Evolutionary conservation across 2,329 filamentous ascomycete species (phyloP), one percentile per base, ranked within the genome.

Genomic region (Colletotrichum lini): DNA sequence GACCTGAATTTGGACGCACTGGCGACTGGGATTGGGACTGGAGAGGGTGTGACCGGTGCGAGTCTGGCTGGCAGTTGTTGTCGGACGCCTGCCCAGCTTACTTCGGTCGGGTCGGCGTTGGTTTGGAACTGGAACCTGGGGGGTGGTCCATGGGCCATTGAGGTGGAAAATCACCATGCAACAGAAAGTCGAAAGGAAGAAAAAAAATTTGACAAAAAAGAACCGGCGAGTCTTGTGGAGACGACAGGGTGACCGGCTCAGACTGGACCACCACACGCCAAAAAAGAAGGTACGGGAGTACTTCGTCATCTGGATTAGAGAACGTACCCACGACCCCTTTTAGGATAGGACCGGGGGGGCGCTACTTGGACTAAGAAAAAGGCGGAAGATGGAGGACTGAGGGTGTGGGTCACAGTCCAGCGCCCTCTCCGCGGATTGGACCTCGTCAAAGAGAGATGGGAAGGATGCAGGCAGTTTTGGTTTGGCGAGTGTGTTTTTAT

Each of bases 321-420:
- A 50, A 70, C 67, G 62, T 70, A 60, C 42, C 15, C 15, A 4
- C 30, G 57, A 47, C 49, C 67, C 60, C 53, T 69, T 68, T 65
- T 68, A 52, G 66, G 60, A 57, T 23, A 56, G 26, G 18, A 26
- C 26, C 0, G 26, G 26, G 26, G 42, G 42, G 26, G 30, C 35
- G 23, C 42, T 26, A 26, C 26, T 26, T 50, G 10, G 47, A 50
- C 44, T 49, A n/a, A 21, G 47, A 49, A 13, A 13, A n/a, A 16
- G 38, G 54, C 30, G 35, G 45, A 62, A 26, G 30, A 62, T 42
- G 42, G 21, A 49, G 65, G 50, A 50, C 16, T 15, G 18, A 54
- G 49, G 30, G 49, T 42, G 50, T 62, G 64, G 50, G 35, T 62
- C 57, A n/a, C 35, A 62, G 52, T 40, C 58, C 54, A 23, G 45